phyloP scores from a whole-genome alignment of 805 yeast genomes.

The Kuraishia capsulata region DNA sequence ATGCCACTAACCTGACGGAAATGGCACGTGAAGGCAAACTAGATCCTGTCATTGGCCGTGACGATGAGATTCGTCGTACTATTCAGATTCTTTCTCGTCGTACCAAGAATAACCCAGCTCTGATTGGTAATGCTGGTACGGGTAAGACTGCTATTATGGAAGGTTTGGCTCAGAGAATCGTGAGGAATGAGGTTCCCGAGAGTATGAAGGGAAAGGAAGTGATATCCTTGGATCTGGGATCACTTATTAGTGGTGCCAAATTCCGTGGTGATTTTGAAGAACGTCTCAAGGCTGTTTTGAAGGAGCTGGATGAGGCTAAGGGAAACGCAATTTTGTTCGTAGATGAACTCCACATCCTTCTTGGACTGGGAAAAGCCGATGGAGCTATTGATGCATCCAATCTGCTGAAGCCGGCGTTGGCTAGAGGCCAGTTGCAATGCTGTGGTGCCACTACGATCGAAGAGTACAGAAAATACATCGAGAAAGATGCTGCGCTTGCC shows the following conservation, averaged over 20 bases:
- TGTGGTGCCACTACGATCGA: conserved; percentile 96
- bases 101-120: conserved; percentile 91
- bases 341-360: conserved; percentile 82
- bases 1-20: conserved; percentile 78
- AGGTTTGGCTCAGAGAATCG: conserved; percentile 90
- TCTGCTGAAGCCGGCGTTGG: conserved; percentile 84
- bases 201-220: conserved; percentile 81
- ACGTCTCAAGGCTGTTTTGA: conserved; percentile 69
- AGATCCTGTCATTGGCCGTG: conserved; percentile 96
- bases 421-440: conserved; percentile 86
- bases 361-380: conserved; percentile 89
- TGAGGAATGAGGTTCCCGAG: conserved; percentile 90
- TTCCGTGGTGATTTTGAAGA: conserved; percentile 95
- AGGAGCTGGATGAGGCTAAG: conserved; percentile 72
- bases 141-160: conserved; percentile 97
- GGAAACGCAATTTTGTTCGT: conserved; percentile 76
- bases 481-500: conserved; percentile 92
- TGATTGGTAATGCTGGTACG: conserved; percentile 95
- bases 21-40: conserved; percentile 83
- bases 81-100: conserved; percentile 87
- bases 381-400: conserved; percentile 96
- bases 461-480: conserved; percentile 87
- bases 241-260: conserved; percentile 89
- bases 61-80: conserved; percentile 89
- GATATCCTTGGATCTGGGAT: conserved; percentile 79